Conservation (phyloP, 352 stramenopile genomes). For the Peronosclerospora sorghi region DNA sequence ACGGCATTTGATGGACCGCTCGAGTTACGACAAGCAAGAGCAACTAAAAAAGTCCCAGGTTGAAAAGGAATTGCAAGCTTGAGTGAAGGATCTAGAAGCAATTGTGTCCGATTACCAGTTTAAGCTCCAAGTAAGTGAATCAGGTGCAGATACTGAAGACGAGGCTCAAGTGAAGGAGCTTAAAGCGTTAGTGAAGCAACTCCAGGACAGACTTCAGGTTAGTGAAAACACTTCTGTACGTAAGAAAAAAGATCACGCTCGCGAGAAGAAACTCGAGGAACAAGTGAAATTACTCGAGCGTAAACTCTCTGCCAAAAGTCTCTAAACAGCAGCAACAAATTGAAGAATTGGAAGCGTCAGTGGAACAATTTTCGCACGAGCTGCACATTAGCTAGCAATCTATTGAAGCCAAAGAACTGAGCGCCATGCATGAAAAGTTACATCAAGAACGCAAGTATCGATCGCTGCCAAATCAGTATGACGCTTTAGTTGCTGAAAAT, state of each 20-base stretch:
- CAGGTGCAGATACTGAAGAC: conserved; percentile 26
- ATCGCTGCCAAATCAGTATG: conserved; percentile 20
- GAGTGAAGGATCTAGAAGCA: conserved; percentile 19
- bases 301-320: conserved; percentile 2
- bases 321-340: conserved; percentile 11
- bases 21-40: conserved; percentile 18
- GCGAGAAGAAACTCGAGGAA: neutral
- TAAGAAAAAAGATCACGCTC: conserved; percentile 21
- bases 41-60: conserved; percentile 11
- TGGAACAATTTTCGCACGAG: conserved; percentile 26
- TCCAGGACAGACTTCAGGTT: conserved; percentile 24
- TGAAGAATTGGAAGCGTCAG: conserved; percentile 21
- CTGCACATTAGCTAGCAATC: conserved; percentile 28
- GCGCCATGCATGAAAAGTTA: conserved; percentile 36
- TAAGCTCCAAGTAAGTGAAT: conserved; percentile 24
- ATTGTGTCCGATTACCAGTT: conserved; percentile 21
- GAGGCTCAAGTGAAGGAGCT: conserved; percentile 12
- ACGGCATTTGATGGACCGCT: conserved; percentile 34
- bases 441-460: conserved; percentile 38
- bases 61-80: conserved; percentile 10
- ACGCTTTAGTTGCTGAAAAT: conserved; percentile 21
- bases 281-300: neutral
- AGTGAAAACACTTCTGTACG: conserved; percentile 19
- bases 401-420: conserved; percentile 30
- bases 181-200: conserved; percentile 22